Base-by-base conservation (phyloP, 2,329 filamentous ascomycete species). In the Ascochyta fabae region DNA sequence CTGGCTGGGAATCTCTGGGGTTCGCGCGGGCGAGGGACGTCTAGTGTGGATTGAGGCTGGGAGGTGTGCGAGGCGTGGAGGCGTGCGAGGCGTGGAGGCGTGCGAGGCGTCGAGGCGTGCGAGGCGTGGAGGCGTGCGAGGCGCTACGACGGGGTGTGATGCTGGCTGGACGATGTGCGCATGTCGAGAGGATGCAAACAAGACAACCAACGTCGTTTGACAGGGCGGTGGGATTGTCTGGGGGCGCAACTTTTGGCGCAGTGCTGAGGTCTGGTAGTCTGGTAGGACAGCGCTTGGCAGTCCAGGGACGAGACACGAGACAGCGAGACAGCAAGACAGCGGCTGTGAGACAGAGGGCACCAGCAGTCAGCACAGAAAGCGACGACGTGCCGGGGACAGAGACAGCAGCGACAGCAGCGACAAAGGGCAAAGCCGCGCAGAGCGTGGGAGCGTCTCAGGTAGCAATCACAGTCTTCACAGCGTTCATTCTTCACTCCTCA, bases 11-110 rank as follows among this genome's bases (percentile, higher is more conserved):
- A 22, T 34, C 2, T 31, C 42, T 45, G 42, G 42, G 31, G 22
- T n/a, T 22, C 31, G 42, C 58, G 49, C 49, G 48, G 61, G 62
- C 45, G 58, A 50, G 57, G 48, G 56, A 48, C 13, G 44, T 31
- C 44, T 46, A 42, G 53, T 34, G 51, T 24, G 36, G 40, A 52
- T 24, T 38, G 46, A 50, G 47, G 54, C 35, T 56, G 58, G 42
- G 27, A 60, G 47, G 48, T 54, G 46, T 36, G 29, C 29, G 10
- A 23, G 34, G 41, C 45, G 52, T 16, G 16, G 16, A 16, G 16
- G 16, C 56, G 46, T 36, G 56, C 33, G 24, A 24, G 51, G 45
- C 26, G 50, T 42, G 50, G 41, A 24, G 16, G 29, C 29, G 29
- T 31, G 29, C 29, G 10, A 23, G 34, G 41, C 45, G 52, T 16